Conservation (phyloP, 1,284 basidiomycete genomes). For the Cryptococcus sp. region DNA sequence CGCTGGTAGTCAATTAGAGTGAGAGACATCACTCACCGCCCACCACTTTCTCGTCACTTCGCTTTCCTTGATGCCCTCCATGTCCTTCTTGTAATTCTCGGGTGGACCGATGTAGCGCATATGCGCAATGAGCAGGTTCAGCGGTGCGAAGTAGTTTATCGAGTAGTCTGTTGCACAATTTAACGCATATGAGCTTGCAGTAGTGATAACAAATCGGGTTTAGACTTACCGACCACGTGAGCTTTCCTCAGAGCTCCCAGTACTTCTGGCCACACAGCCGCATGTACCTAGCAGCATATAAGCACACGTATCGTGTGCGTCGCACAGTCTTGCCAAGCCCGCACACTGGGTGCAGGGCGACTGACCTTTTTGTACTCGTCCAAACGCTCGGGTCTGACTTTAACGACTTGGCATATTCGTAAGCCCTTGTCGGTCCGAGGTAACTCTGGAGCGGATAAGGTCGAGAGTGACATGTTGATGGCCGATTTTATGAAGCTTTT, state of each 20-base stretch:
- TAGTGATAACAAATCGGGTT: neutral
- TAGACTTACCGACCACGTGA: conserved; percentile 59
- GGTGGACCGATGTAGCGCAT: conserved; percentile 50
- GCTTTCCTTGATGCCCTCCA: conserved; percentile 66
- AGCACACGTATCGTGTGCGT: neutral
- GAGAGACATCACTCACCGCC: conserved; percentile 59
- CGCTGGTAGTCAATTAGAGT: neutral
- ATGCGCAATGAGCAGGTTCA: conserved; percentile 64
- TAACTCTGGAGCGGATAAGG: conserved; percentile 31
- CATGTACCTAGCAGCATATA: conserved; percentile 57
- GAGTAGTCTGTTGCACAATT: conserved; percentile 62
- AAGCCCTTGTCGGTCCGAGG: conserved; percentile 57
- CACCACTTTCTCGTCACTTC: conserved; percentile 73
- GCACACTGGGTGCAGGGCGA: neutral
- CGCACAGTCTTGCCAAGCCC: neutral
- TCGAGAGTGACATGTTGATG: conserved; percentile 4
- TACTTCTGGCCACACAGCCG: conserved; percentile 69
- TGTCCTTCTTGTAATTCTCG: conserved; percentile 65
- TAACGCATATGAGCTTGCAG: neutral
- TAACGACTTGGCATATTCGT: conserved; percentile 73
- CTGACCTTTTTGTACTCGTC: conserved; percentile 65
- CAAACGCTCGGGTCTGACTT: conserved; percentile 65
- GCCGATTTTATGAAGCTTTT: neutral
- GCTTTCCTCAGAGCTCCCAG: conserved; percentile 66
- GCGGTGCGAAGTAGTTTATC: conserved; percentile 66